phyloP scores from a whole-genome alignment of 75 land plant species.

The Pinus albicaulis region DNA sequence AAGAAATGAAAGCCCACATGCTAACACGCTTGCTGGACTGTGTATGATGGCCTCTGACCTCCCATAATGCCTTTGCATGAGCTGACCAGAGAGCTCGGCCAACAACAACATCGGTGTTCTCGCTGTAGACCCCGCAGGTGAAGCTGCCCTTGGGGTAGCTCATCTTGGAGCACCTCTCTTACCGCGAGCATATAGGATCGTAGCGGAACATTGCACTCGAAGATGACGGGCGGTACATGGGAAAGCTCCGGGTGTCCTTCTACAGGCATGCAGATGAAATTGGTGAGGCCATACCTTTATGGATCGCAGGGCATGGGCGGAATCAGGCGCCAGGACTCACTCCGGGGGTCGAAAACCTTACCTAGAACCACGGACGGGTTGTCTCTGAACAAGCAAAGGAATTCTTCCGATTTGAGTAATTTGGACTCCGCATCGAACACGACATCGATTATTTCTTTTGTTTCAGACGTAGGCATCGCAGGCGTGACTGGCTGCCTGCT shows the following conservation, averaged over 20 bases:
- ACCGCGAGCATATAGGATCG: constrained; percentile 31
- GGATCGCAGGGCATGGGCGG: constrained; percentile 74
- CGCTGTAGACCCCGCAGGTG: constrained; percentile 52
- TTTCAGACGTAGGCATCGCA: too few relatives aligned
- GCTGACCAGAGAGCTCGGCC: too few relatives aligned
- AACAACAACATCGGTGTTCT: constrained; percentile 51
- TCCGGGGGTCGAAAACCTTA: constrained; percentile 63
- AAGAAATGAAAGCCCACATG: too few relatives aligned
- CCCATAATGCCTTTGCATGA: too few relatives aligned
- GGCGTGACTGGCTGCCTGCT: too few relatives aligned
- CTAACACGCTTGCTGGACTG: too few relatives aligned
- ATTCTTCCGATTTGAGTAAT: too few relatives aligned
- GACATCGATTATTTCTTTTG: too few relatives aligned
- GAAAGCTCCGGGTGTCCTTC: constrained; percentile 57
- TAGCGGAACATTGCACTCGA: constrained; percentile 48
- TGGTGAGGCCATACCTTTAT: constrained; percentile 52
- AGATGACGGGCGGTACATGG: constrained; percentile 62
- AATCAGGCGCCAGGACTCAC: constrained; percentile 43
- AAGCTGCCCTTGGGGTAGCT: constrained; percentile 68
- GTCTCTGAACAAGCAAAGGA: too few relatives aligned
- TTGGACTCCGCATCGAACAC: too few relatives aligned
- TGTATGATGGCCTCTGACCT: too few relatives aligned
- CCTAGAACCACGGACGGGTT: constrained; percentile 60
- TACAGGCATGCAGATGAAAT: constrained; percentile 39
- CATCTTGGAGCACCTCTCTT: constrained; percentile 62